Conservation (phyloP, 768 basidiomycete species). For the Mycena alexandri region DNA sequence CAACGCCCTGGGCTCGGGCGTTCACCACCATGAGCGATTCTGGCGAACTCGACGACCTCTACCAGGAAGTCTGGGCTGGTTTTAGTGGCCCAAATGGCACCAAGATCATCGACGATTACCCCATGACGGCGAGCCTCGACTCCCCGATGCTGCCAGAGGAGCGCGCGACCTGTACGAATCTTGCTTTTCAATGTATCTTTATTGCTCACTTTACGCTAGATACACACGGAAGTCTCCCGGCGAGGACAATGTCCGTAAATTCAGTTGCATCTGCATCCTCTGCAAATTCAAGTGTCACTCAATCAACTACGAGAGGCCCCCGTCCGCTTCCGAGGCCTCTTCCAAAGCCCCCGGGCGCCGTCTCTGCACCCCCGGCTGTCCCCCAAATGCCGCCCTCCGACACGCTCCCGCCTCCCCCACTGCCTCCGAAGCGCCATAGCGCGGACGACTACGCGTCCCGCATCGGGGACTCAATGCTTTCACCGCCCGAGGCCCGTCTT, state of each 20-base stretch:
- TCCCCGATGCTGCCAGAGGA: constrained; percentile 34
- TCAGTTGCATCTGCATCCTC: constrained; percentile 5
- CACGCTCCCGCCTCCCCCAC: constrained; percentile 8
- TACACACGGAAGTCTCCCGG: constrained; percentile 23
- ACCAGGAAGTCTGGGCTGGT: constrained; percentile 64
- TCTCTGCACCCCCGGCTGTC: constrained; percentile 5
- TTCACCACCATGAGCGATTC: constrained; percentile 52
- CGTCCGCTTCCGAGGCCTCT: constrained; percentile 8
- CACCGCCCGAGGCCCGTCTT: not conserved
- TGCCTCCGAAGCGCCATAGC: constrained; percentile 12
- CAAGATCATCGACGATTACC: constrained; percentile 55
- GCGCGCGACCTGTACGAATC: constrained; percentile 11
- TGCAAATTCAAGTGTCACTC: constrained; percentile 4
- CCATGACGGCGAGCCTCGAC: constrained; percentile 46
- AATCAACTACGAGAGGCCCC: not conserved
- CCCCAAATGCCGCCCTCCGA: constrained; percentile 6
- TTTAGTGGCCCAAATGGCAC: constrained; percentile 54
- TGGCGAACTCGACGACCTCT: constrained; percentile 67
- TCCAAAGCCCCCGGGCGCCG: constrained; percentile 21
- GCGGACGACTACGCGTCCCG: constrained; percentile 3
- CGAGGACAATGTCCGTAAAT: constrained; percentile 9
- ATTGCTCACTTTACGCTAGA: constrained; percentile 14
- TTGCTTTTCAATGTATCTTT: not conserved
- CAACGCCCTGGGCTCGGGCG: not conserved
- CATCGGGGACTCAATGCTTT: not conserved